Evolutionary conservation across 164 flowering plant species (phyloP), one percentile per base, ranked within the genome.

Genomic region (Annona cherimola): DNA sequence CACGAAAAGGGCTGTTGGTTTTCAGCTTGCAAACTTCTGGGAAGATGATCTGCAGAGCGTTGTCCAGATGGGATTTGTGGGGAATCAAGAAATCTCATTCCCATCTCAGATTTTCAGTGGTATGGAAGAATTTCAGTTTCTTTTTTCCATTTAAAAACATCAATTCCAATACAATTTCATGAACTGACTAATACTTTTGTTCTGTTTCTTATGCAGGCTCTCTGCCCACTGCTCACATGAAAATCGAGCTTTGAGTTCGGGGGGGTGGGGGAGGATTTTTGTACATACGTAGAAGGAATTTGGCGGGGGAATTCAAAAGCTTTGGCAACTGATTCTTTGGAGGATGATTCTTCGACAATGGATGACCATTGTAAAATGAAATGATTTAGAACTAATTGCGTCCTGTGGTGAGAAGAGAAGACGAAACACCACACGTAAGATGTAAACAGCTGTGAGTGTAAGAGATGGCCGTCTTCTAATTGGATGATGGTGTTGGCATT

Each of bases 51-150:
- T 94, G 43, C 93, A 92, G 67, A 92, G 86, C 46, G 71, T 92
- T 66, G 92, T 94, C 69, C 92, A 89, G 70, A 93, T 90, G 98
- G 98, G 94, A 62, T 88, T 88, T 57, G 87, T 83, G 46, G 91
- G 83, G 74, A 77, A 76, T n/a, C 84, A 69, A 66, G 73, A 69
- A 71, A 26, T 63, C 16, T 62, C 26, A 74, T 80, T 69, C 42
- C 67, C 74, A 26, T 60, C 18, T 26, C 63, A 50, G 14, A 50
- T 7, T 50, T 50, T 50, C 14, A 7, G 19, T 3, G 63, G 63
- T 60, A 60, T 19, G 63, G 35, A 20, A 60, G 19, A 18, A 60
- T 60, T 60, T 19, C 19, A 26, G 63, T 18, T 60, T 18, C 5
- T 60, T 60, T 19, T n/a, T 59, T 59, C 9, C 9, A 5, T 45